Conservation (phyloP, 2,329 filamentous ascomycete species). For the Proliferodiscus dingleyae region DNA sequence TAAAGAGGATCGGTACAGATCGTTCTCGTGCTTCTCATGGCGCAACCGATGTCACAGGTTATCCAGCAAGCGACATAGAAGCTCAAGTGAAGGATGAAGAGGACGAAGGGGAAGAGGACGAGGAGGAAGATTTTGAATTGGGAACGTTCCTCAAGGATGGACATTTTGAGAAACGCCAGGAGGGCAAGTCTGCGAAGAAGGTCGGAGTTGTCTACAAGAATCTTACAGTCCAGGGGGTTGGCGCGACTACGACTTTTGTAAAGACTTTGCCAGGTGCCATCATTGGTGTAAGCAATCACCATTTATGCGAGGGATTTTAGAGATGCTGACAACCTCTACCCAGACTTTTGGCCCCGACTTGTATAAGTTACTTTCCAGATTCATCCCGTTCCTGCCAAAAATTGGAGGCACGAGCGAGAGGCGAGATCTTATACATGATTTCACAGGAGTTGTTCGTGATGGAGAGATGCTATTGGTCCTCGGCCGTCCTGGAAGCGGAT, state of each 20-base stretch:
- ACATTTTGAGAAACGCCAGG: constrained; percentile 67
- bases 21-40: constrained; percentile 1
- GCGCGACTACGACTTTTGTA: constrained; percentile 62
- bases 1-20: constrained; percentile 11
- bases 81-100: no score
- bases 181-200: constrained; percentile 66
- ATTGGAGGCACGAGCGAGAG: constrained; percentile 20
- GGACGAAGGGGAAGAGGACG: constrained; percentile 36
- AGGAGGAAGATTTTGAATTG: constrained; percentile 61
- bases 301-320: neutral
- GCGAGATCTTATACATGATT: constrained; percentile 55
- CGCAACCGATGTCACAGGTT: constrained; percentile 17
- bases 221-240: constrained; percentile 68
- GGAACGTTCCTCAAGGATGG: constrained; percentile 68
- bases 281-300: constrained; percentile 42
- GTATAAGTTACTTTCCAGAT: constrained; percentile 51
- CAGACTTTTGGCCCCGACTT: constrained; percentile 74
- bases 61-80: constrained; percentile 23
- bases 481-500: constrained; percentile 69
- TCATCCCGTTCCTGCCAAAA: constrained; percentile 24
- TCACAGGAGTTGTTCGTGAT: constrained; percentile 61
- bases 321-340: neutral
- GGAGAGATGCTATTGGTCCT: constrained; percentile 71
- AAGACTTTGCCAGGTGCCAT: constrained; percentile 70
- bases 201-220: constrained; percentile 74